Evolutionary conservation across 176 grass and related monocot species (phyloP).

Genomic region (Oryza punctata): DNA sequence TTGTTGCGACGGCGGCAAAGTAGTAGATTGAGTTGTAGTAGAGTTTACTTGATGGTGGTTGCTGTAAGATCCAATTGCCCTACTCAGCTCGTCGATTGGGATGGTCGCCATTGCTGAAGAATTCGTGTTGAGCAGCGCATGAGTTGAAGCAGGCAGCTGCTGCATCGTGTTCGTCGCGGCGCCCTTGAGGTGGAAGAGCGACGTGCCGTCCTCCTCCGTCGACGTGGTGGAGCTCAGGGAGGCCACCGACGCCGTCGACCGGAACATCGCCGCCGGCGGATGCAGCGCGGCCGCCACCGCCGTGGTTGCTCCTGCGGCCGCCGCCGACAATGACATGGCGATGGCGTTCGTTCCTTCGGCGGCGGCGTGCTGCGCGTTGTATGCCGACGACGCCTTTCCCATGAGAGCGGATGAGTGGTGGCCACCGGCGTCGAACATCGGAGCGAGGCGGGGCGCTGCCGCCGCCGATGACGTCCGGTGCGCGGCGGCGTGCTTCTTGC

Average conservation of each 20-base stretch:
- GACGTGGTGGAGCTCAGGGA: slow-evolving; percentile 77
- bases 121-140: slow-evolving; percentile 46
- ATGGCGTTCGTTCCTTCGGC: slow-evolving; percentile 25
- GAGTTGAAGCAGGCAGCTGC: slow-evolving; percentile 33
- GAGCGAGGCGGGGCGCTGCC: slow-evolving; percentile 21
- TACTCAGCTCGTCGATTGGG: slow-evolving; percentile 75
- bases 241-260: slow-evolving; percentile 50
- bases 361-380: background rate
- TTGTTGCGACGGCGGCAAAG: slow-evolving; percentile 39
- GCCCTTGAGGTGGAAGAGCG: slow-evolving; percentile 52
- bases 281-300: background rate
- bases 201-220: slow-evolving; percentile 74
- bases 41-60: slow-evolving; percentile 42
- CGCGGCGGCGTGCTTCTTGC: slow-evolving; percentile 38
- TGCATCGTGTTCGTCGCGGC: slow-evolving; percentile 23
- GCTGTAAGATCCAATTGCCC: slow-evolving; percentile 54
- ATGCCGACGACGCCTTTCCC: slow-evolving; percentile 20
- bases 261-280: slow-evolving; percentile 32
- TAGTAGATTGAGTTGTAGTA: slow-evolving; percentile 5
- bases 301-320: background rate
- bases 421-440: slow-evolving; percentile 39
- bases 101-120: slow-evolving; percentile 56
- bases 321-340: slow-evolving; percentile 11
- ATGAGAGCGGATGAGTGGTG: slow-evolving; percentile 40
- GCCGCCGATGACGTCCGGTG: slow-evolving; percentile 12